Evolutionary conservation across 1,284 basidiomycete genomes (phyloP).

Genomic region (Porodaedalea pini): DNA sequence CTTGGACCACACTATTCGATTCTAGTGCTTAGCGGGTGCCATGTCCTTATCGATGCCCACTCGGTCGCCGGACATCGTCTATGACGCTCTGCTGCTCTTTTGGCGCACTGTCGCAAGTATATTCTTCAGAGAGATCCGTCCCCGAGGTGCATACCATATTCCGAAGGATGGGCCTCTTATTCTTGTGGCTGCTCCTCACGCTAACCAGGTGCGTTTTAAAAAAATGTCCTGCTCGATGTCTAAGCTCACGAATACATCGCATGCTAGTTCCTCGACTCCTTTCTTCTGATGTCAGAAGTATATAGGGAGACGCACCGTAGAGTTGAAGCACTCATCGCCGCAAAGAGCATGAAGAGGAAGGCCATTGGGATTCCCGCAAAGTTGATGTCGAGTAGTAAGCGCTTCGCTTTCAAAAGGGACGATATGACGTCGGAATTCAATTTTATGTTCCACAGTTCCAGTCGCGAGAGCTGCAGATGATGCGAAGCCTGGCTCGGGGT

Average conservation of each 20-base stretch:
- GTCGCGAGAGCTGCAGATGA: conserved; percentile 91
- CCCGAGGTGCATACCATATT: conserved; percentile 93
- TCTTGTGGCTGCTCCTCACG: conserved; percentile 97
- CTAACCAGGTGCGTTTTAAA: conserved; percentile 72
- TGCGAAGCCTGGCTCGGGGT: conserved; percentile 77
- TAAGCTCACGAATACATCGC: background rate
- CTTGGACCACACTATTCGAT: background rate
- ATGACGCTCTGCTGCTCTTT: conserved; percentile 70
- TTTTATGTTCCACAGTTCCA: conserved; percentile 58
- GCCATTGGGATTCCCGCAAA: conserved; percentile 82
- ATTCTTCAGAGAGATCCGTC: conserved; percentile 96
- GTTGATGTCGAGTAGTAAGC: conserved; percentile 89
- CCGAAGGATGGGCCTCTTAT: conserved; percentile 91
- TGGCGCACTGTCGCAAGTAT: conserved; percentile 88
- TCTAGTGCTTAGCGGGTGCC: too few species aligned
- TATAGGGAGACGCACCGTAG: conserved; percentile 80
- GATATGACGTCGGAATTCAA: background rate
- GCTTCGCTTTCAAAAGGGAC: background rate
- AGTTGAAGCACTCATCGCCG: conserved; percentile 91
- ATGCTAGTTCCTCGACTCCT: conserved; percentile 87
- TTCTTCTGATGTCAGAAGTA: conserved; percentile 87
- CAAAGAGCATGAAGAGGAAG: conserved; percentile 81
- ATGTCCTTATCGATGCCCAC: conserved; percentile 9
- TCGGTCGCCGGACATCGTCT: conserved; percentile 34
- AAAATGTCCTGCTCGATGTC: too few species aligned